phyloP scores from a whole-genome alignment of 371 early-diverging fungal species.

The Mortierella sp. region DNA sequence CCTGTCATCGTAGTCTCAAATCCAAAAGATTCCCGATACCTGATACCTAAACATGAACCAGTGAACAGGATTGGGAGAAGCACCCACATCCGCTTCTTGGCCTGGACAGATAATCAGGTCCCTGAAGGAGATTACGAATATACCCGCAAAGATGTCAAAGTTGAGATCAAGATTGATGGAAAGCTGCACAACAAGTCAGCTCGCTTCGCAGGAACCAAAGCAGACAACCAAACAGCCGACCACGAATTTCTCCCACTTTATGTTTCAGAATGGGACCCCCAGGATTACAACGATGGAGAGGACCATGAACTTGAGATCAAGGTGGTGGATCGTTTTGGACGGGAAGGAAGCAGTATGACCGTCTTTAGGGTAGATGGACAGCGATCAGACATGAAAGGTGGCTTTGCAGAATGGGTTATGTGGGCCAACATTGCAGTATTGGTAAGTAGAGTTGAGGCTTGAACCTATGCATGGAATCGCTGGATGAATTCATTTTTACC shows the following conservation, averaged over 20 bases:
- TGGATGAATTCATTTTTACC: not conserved
- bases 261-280: constrained; percentile 79
- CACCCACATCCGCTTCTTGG: constrained; percentile 81
- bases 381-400: constrained; percentile 70
- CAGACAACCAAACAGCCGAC: constrained; percentile 53
- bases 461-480: too few species aligned
- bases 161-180: constrained; percentile 65
- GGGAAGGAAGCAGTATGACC: constrained; percentile 55
- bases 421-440: constrained; percentile 65
- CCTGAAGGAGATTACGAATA: constrained; percentile 32
- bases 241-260: constrained; percentile 75
- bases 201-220: constrained; percentile 48
- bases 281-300: constrained; percentile 67
- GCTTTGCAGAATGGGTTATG: constrained; percentile 83
- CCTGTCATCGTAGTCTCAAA: constrained; percentile 90
- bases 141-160: constrained; percentile 37
- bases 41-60: constrained; percentile 81
- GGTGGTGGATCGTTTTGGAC: constrained; percentile 67
- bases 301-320: constrained; percentile 72
- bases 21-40: constrained; percentile 87
- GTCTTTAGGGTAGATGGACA: constrained; percentile 75
- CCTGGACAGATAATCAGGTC: constrained; percentile 65
- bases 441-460: constrained; percentile 54
- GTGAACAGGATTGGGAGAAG: constrained; percentile 68
- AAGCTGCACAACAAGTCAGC: constrained; percentile 58